A percentile compares a stretch with the other conserved stretches of the same genome.
Conservation (phyloP, 768 basidiomycete species). For the Gloeostereum incarnatum region DNA sequence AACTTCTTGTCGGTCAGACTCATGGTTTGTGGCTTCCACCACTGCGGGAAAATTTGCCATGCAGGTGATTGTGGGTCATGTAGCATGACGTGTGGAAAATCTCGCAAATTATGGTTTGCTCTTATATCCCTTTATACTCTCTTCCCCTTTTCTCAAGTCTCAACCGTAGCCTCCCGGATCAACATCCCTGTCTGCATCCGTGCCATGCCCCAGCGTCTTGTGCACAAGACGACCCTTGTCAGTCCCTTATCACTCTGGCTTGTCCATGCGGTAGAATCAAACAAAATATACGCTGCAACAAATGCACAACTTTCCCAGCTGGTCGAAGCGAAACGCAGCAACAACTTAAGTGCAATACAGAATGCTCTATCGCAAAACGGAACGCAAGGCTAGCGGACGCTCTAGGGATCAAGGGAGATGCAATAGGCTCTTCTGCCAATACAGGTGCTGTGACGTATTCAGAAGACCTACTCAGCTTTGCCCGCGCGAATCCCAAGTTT, state of each 20-base stretch:
- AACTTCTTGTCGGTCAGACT: conserved; percentile 26
- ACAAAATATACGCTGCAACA: conserved; percentile 67
- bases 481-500: conserved; percentile 56
- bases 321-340: conserved; percentile 25
- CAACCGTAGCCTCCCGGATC: conserved; percentile 43
- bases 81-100: conserved; percentile 73
- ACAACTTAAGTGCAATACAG: conserved; percentile 66
- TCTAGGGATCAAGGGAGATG: conserved; percentile 59
- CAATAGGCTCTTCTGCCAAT: conserved; percentile 8
- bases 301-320: conserved; percentile 32
- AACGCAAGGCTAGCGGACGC: conserved; percentile 89
- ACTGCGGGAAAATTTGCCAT: conserved; percentile 79
- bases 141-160: neutral
- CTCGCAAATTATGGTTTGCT: conserved; percentile 71
- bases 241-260: conserved; percentile 49
- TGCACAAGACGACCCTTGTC: conserved; percentile 73
- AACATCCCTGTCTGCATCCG: conserved; percentile 65
- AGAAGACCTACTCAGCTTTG: conserved; percentile 56
- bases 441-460: conserved; percentile 38
- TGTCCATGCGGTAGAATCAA: conserved; percentile 83
- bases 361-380: conserved; percentile 78
- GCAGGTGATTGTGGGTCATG: conserved; percentile 74
- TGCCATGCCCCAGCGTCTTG: conserved; percentile 91
- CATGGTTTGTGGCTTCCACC: conserved; percentile 83
- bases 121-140: conserved; percentile 6